These are phyloP conservation scores for Eremochloa ophiuroides DNA, from an alignment of 176 grass and related monocot species.

Conservation along the genomic window DNA sequence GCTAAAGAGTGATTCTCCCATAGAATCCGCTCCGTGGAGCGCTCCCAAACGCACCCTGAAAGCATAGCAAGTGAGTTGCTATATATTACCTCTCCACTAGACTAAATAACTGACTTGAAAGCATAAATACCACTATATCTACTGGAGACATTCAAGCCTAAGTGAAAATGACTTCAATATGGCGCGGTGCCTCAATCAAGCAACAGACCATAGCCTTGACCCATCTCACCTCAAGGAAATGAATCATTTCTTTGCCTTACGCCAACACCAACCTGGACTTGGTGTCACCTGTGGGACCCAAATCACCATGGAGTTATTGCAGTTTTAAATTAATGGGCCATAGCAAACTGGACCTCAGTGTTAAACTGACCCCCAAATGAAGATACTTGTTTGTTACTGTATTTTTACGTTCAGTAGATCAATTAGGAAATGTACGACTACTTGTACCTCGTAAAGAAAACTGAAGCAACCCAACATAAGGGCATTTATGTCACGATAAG, in stretches of 20 bases:
- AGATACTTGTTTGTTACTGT: conserved; percentile 32
- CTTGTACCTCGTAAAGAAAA: conserved; percentile 3
- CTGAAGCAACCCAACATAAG: conserved; percentile 19
- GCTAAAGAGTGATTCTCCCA: no score
- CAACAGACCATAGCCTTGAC: conserved; percentile 19
- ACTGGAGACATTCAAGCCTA: conserved; percentile 9
- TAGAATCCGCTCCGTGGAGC: no score
- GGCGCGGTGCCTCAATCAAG: not conserved
- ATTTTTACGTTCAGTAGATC: conserved; percentile 17
- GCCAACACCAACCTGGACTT: conserved; percentile 44
- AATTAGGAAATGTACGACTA: conserved; percentile 24
- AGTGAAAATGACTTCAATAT: conserved; percentile 26
- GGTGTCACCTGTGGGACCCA: conserved; percentile 31
- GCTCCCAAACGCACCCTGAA: no score
- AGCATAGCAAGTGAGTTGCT: not conserved
- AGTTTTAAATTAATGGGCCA: conserved; percentile 44
- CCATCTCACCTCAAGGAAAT: conserved; percentile 3
- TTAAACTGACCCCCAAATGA: conserved; percentile 30
- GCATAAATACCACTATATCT: not conserved
- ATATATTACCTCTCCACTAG: not conserved
- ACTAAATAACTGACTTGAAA: not conserved
- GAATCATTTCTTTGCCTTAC: conserved; percentile 22
- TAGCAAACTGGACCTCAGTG: conserved; percentile 30
- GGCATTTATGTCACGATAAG: conserved; percentile 43
- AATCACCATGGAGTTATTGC: conserved; percentile 33